Evolutionary conservation across 805 yeast species (phyloP), one percentile per base, ranked within the genome.

Genomic region (Metschnikowia colocasiae): DNA sequence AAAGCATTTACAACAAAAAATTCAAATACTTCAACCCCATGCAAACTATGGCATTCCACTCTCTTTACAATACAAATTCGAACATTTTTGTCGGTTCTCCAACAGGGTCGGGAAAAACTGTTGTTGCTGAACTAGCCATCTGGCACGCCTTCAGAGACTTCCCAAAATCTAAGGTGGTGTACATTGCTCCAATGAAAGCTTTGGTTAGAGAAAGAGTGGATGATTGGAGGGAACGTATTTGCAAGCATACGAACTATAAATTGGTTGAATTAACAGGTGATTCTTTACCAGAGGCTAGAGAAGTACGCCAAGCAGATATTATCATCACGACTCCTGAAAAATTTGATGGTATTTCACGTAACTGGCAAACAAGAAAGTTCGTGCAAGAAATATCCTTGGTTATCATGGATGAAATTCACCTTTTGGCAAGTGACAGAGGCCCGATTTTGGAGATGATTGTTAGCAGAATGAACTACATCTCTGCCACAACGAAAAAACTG

Each of bases 91-190:
- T 94, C 38, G 99, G 99, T 8, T 90, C 98, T 0, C 99, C 99
- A 2, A 94, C 99, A 2, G 99, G 99, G 20, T 92, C 97, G 0
- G 99, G 99, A 56, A 94, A 94, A 65, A 94, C 99, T 0, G 85
- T 94, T 29, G 98, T 95, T 25, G 96, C 98, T 0, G 99, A 94
- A 61, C 67, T 94, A 47, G 98, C 98, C 0, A 87, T 94, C 13
- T 94, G 98, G 97, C 92, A 90, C 62, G 97, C 99, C 0, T 86
- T 92, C 63, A 80, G 77, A 39, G 85, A 86, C 40, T 82, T 76
- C 48, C 97, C 97, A 0, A 80, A 83, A 9, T 80, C 88, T 1
- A 90, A 90, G 56, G 76, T 87, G 22, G 92, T 87, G 6, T 87
- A 87, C 60, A 85, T 87, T 68, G 95, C 95, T 0, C 95, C 95